Percentiles rank a stretch among this genome's conserved stretches.
phyloP scores from a whole-genome alignment of 129 eudicot genomes.

The Flaveria brownii region DNA sequence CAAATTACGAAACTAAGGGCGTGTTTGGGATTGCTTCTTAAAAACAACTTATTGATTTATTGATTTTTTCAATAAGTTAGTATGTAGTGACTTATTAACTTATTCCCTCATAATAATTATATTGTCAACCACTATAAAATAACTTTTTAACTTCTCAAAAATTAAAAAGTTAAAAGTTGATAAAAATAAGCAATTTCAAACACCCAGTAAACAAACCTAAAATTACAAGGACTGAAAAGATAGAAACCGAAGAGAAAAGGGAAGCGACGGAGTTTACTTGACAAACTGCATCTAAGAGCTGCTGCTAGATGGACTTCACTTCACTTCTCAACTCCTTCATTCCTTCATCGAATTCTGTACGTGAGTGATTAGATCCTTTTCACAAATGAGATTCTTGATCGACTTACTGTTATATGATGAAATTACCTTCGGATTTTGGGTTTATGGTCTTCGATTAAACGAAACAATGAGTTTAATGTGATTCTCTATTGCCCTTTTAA shows the following conservation, averaged over 20 bases:
- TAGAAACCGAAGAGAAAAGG: constrained; percentile 1
- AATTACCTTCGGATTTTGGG: constrained; percentile 4
- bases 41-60: too few relatives aligned
- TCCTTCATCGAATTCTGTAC: constrained; percentile 71
- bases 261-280: constrained; percentile 34
- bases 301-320: constrained; percentile 53
- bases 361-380: constrained; percentile 28
- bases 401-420: not conserved
- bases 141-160: too few relatives aligned
- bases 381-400: not conserved
- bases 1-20: too few relatives aligned
- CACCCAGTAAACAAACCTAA: too few relatives aligned
- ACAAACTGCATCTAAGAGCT: constrained; percentile 26
- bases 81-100: too few relatives aligned
- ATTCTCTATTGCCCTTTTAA: not conserved
- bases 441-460: constrained; percentile 5
- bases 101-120: too few relatives aligned
- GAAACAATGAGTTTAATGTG: not conserved
- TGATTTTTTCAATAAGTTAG: too few relatives aligned
- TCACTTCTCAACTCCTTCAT: constrained; percentile 47
- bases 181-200: too few relatives aligned
- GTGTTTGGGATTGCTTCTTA: too few relatives aligned
- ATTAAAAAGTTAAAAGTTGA: too few relatives aligned
- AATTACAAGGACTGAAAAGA: too few relatives aligned
- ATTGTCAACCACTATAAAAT: too few relatives aligned